Evolutionary conservation across 2,329 filamentous ascomycete species (phyloP).

Genomic region (Arthrobotrys entomopaga): DNA sequence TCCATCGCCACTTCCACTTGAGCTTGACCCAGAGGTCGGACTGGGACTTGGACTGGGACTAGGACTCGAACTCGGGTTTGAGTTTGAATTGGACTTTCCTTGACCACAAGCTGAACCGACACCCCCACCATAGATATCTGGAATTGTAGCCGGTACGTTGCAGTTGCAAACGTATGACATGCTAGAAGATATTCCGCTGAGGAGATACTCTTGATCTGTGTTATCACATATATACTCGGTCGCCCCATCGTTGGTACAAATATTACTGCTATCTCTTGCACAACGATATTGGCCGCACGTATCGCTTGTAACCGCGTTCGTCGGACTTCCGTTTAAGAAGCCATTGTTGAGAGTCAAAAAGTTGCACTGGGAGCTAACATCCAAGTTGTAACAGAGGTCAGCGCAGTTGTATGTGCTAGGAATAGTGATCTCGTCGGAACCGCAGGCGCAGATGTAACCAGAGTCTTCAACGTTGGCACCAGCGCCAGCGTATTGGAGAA

Average conservation of each 20-base stretch:
- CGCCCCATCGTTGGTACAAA: background rate
- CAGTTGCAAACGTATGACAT: slow-evolving; percentile 1
- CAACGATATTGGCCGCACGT: background rate
- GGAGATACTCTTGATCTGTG: background rate
- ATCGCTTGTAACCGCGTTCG: background rate
- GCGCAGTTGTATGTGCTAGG: background rate
- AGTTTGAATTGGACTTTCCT: background rate
- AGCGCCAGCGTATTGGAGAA: background rate
- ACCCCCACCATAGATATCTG: background rate
- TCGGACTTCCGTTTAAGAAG: background rate
- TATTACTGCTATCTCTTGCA: slow-evolving; percentile 3
- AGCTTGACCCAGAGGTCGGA: background rate
- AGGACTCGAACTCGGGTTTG: background rate
- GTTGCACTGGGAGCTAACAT: background rate
- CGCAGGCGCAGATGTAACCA: slow-evolving; percentile 1
- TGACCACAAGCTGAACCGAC: background rate
- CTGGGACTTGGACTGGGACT: background rate
- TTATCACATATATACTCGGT: background rate
- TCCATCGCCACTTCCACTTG: background rate
- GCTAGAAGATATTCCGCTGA: background rate
- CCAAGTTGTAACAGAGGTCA: background rate
- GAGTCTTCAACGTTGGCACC: background rate
- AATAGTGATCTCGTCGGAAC: background rate
- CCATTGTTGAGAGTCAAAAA: background rate
- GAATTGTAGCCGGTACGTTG: background rate